These are phyloP conservation scores for Corinectria fuckeliana DNA, from an alignment of 2,329 filamentous ascomycete species.

Conservation along the genomic window DNA sequence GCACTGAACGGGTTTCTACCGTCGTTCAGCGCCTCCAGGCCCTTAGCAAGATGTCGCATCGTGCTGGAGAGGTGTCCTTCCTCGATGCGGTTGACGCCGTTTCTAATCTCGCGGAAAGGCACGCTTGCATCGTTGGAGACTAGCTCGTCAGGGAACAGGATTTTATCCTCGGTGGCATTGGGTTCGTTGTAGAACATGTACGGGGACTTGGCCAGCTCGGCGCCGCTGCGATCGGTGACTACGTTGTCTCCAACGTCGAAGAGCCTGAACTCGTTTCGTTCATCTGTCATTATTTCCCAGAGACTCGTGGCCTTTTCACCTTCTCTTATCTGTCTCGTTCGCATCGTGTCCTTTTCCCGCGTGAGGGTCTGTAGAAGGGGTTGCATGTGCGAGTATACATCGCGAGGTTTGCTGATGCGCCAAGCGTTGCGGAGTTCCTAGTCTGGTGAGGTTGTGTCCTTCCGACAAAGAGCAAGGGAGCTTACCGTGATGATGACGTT, in stretches of 20 bases:
- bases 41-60: slow-evolving; percentile 14
- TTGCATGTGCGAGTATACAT: slow-evolving; percentile 35
- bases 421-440: slow-evolving; percentile 38
- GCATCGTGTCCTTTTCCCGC: slow-evolving; percentile 31
- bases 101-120: slow-evolving; percentile 33
- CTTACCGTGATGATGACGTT: slow-evolving; percentile 28
- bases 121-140: slow-evolving; percentile 16
- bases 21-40: slow-evolving; percentile 17
- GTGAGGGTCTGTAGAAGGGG: slow-evolving; percentile 30
- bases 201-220: slow-evolving; percentile 1
- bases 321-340: slow-evolving; percentile 33
- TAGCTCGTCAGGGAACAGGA: slow-evolving; percentile 38
- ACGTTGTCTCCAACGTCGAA: slow-evolving; percentile 14
- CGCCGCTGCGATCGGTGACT: slow-evolving; percentile 4
- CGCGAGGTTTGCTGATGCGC: slow-evolving; percentile 31
- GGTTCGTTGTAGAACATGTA: slow-evolving; percentile 39
- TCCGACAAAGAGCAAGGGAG: too few relatives aligned
- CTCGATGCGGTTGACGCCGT: slow-evolving; percentile 32
- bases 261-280: slow-evolving; percentile 22
- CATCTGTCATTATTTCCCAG: slow-evolving; percentile 33
- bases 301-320: slow-evolving; percentile 32
- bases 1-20: slow-evolving; percentile 18
- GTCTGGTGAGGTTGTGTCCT: not conserved
- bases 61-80: slow-evolving; percentile 18
- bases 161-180: slow-evolving; percentile 31